Evolutionary conservation across 2,329 filamentous ascomycete species (phyloP), one percentile per base, ranked within the genome.

Genomic region (Fusarium sororula): DNA sequence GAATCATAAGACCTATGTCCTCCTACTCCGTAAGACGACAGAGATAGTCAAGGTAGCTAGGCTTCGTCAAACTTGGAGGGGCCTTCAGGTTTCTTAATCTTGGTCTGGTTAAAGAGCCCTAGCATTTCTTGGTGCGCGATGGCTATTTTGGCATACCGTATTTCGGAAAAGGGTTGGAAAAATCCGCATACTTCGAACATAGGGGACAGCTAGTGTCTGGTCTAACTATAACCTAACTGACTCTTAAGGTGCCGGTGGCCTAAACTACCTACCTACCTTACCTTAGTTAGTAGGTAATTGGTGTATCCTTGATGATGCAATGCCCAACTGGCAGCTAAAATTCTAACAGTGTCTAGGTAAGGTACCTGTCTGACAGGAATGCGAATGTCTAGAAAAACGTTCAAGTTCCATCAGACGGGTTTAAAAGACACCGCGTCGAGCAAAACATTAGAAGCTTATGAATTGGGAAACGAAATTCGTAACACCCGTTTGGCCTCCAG

Each of bases 261-360:
- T 55, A 24, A 22, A 32, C n/a, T 26, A 26, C 42, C 8, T 26
- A 30, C 30, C 28, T 26, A 12, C 30, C 28, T 30, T 30, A 45
- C 42, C n/a, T 32, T 35, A 35, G 32, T 35, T 35, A 35, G 32
- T 35, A 17, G 45, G 20, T 30, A 37, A 38, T 13, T 30, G 22
- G 38, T 38, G 22, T 35, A 58, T 30, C 20, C 39, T 55, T 55
- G 53, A 64, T 54, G 65, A 68, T 39, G 53, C 13, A 59, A 69
- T 64, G 59, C 54, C 53, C 58, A 58, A 28, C 28, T 55, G 32
- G 35, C 38, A 41, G 50, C 45, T 51, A 22, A 15, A 57, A 22
- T 20, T 45, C 12, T 9, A 26, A 44, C 22, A 14, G 41, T n/a
- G 14, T 35, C 32, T 35, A 35, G 32, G 32, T 35, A 35, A 35